Percentiles rank a stretch among this genome's conserved stretches.
Conservation (phyloP, 2,329 filamentous ascomycete genomes). For the Fusarium irregulare region DNA sequence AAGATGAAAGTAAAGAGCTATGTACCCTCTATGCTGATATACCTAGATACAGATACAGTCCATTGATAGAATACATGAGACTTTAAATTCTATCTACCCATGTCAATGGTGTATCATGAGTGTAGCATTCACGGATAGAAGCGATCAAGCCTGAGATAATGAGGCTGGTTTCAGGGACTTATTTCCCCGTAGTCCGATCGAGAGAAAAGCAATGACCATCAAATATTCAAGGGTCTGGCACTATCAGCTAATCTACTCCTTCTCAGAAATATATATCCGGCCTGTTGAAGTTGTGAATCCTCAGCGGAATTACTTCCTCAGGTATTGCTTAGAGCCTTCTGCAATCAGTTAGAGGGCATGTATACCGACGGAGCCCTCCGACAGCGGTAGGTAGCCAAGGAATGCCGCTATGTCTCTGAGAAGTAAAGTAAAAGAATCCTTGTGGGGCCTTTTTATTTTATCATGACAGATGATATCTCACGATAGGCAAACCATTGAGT, state of each 20-base stretch:
- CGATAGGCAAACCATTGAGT: slow-evolving; percentile 3
- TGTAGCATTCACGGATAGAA: not conserved
- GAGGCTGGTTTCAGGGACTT: not conserved
- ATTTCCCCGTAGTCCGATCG: not conserved
- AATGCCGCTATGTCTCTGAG: slow-evolving; percentile 19
- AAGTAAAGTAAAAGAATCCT: not conserved
- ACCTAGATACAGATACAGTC: not conserved
- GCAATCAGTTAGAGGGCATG: slow-evolving; percentile 10
- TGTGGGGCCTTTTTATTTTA: slow-evolving; percentile 23
- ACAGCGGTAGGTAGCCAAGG: slow-evolving; percentile 31
- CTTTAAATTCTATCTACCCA: not conserved
- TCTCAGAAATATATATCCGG: not conserved
- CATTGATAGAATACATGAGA: not conserved
- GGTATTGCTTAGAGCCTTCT: slow-evolving; percentile 1
- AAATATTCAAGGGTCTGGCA: not conserved
- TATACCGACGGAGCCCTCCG: slow-evolving; percentile 42
- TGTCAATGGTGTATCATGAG: not conserved
- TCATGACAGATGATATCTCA: slow-evolving; percentile 20
- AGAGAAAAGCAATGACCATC: not conserved
- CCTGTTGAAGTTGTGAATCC: not conserved
- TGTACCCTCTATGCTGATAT: not conserved
- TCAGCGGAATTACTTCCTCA: slow-evolving; percentile 25
- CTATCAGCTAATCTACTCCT: not conserved
- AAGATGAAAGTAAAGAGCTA: not conserved
- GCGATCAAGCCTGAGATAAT: not conserved